Evolutionary conservation across 2,329 filamentous ascomycete species (phyloP).

Genomic region (Beauveria sp.): DNA sequence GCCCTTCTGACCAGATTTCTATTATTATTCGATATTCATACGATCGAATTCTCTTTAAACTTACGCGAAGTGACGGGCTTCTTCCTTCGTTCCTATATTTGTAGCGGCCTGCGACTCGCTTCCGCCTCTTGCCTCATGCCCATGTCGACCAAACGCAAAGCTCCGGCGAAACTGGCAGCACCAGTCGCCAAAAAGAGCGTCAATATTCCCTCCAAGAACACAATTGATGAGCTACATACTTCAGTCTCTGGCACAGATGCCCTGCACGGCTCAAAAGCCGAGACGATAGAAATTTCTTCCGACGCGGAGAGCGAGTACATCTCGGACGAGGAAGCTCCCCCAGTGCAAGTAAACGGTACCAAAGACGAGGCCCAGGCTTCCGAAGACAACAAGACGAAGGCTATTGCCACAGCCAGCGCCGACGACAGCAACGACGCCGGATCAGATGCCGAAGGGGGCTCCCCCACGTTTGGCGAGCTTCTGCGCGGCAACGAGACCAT

Average conservation of each 20-base stretch:
- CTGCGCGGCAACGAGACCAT: conserved; percentile 67
- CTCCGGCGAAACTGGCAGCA: conserved; percentile 46
- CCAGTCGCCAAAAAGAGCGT: conserved; percentile 47
- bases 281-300: conserved; percentile 51
- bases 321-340: conserved; percentile 33
- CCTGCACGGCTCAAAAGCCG: conserved; percentile 29
- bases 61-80: not conserved
- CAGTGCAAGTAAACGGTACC: conserved; percentile 12
- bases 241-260: conserved; percentile 40
- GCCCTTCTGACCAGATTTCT: not conserved
- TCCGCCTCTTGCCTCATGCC: conserved; percentile 16
- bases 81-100: not conserved
- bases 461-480: conserved; percentile 80
- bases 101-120: not conserved
- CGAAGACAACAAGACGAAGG: conserved; percentile 20
- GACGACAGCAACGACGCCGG: conserved; percentile 25
- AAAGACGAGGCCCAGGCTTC: conserved; percentile 13
- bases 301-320: conserved; percentile 43
- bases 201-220: conserved; percentile 40
- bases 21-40: not conserved
- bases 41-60: not conserved
- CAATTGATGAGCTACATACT: conserved; percentile 51
- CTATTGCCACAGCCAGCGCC: conserved; percentile 19
- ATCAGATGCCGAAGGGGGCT: conserved; percentile 41
- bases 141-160: conserved; percentile 57